Percentiles rank a stretch among this genome's conserved stretches.
Evolutionary conservation across 805 yeast species (phyloP).

Genomic region (Saccharomycopsis capsularis): DNA sequence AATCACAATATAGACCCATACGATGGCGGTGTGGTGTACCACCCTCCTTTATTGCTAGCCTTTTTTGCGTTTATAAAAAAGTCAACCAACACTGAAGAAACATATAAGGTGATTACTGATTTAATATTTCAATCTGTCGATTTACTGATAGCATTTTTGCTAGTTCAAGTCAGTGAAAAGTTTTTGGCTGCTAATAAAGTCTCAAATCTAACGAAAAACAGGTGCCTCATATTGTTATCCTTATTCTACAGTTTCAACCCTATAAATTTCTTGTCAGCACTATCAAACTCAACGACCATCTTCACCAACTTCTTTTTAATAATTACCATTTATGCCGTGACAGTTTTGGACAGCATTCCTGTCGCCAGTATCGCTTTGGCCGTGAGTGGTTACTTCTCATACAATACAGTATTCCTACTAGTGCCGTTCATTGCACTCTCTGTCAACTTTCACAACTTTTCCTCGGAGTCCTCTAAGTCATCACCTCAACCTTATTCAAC

Average conservation of each 20-base stretch:
- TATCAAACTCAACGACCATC: constrained; percentile 59
- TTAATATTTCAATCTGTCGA: constrained; percentile 53
- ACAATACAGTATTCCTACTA: constrained; percentile 27
- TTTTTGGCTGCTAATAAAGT: constrained; percentile 12
- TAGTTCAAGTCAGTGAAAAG: constrained; percentile 44
- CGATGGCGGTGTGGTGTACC: constrained; percentile 82
- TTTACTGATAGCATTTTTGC: constrained; percentile 44
- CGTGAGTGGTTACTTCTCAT: constrained; percentile 55
- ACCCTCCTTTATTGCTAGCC: constrained; percentile 66
- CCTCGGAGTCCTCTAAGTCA: not conserved
- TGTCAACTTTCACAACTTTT: constrained; percentile 5
- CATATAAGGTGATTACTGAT: constrained; percentile 15
- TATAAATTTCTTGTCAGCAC: constrained; percentile 55
- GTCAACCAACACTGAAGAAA: constrained; percentile 7
- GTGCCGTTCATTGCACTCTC: constrained; percentile 45
- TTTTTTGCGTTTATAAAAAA: constrained; percentile 36
- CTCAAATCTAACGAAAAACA: constrained; percentile 21
- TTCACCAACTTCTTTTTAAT: constrained; percentile 56
- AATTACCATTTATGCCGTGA: constrained; percentile 36
- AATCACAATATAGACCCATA: constrained; percentile 56
- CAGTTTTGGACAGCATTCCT: constrained; percentile 33
- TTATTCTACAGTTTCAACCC: constrained; percentile 77
- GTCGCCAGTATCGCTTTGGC: constrained; percentile 47
- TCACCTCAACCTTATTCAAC: not conserved
- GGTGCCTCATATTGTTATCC: constrained; percentile 36